These are phyloP conservation scores for Phytophthora capsici DNA, from an alignment of 352 stramenopile species.

Conservation along the genomic window DNA sequence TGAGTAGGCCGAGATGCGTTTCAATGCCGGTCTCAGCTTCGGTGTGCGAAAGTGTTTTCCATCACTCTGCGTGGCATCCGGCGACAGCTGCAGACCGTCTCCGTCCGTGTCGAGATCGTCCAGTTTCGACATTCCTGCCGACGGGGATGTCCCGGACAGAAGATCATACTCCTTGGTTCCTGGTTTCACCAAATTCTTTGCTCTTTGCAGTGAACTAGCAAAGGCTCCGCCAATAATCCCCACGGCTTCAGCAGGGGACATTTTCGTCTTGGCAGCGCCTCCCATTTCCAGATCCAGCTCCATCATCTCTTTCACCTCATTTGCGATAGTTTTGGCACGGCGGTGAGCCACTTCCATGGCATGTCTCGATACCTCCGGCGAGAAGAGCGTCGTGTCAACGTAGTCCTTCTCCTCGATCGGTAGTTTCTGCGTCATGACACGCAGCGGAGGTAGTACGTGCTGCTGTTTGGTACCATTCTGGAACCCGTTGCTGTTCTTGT, in stretches of 20 bases:
- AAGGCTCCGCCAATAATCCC: constrained; percentile 70
- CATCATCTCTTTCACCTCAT: constrained; percentile 76
- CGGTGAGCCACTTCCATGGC: constrained; percentile 86
- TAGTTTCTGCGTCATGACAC: constrained; percentile 44
- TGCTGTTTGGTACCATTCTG: constrained; percentile 26
- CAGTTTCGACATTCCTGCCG: constrained; percentile 52
- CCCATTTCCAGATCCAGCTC: constrained; percentile 48
- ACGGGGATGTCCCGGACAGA: constrained; percentile 55
- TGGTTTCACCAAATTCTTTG: constrained; percentile 64
- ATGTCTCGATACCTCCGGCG: constrained; percentile 79
- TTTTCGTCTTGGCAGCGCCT: constrained; percentile 37
- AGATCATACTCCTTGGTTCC: constrained; percentile 78
- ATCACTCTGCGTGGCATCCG: constrained; percentile 60
- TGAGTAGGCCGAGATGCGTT: constrained; percentile 80
- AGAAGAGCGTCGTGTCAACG: constrained; percentile 83
- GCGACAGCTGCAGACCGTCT: constrained; percentile 84
- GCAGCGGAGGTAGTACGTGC: constrained; percentile 51
- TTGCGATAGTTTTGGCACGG: constrained; percentile 72
- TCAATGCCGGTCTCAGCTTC: constrained; percentile 64
- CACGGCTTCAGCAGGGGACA: constrained; percentile 68
- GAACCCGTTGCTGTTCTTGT: constrained; percentile 18
- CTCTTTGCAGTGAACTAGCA: constrained; percentile 58
- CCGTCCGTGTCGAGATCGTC: constrained; percentile 83
- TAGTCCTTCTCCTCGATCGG: constrained; percentile 64
- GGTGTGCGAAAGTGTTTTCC: constrained; percentile 67